These are phyloP conservation scores for Aulographum hederae DNA, from an alignment of 2,329 filamentous ascomycete genomes.

Conservation along the genomic window DNA sequence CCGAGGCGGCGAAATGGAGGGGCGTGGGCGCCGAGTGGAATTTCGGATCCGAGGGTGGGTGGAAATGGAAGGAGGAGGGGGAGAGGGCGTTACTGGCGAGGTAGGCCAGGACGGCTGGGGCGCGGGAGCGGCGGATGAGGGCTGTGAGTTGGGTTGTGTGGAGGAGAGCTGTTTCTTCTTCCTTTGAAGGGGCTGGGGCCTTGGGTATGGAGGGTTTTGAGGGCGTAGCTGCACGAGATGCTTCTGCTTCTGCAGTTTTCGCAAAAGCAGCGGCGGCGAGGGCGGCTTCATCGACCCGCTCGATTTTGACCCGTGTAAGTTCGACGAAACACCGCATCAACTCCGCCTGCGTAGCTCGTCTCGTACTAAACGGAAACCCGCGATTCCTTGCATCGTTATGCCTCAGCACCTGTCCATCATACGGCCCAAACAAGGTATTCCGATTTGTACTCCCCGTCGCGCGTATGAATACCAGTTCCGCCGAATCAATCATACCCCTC, in stretches of 20 bases:
- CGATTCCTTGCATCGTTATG: constrained; percentile 65
- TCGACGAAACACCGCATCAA: constrained; percentile 91
- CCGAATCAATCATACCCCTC: constrained; percentile 68
- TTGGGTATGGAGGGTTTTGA: constrained; percentile 9
- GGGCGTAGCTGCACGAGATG: constrained; percentile 5
- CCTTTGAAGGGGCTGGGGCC: constrained; percentile 42
- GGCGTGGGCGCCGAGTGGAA: constrained; percentile 69
- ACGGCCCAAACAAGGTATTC: constrained; percentile 73
- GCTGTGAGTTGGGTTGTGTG: constrained; percentile 84
- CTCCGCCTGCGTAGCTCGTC: constrained; percentile 80
- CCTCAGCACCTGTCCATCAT: constrained; percentile 70
- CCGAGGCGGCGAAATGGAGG: constrained; percentile 69
- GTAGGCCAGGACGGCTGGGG: constrained; percentile 73
- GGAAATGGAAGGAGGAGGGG: constrained; percentile 54
- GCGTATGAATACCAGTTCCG: constrained; percentile 73
- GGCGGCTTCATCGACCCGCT: constrained; percentile 52
- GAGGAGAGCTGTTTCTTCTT: constrained; percentile 63
- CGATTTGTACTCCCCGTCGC: constrained; percentile 78
- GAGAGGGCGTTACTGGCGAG: constrained; percentile 53
- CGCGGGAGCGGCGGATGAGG: constrained; percentile 73
- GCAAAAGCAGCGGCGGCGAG: constrained; percentile 31
- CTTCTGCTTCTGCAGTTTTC: constrained; percentile 17
- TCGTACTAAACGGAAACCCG: constrained; percentile 84
- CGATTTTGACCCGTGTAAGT: constrained; percentile 75
- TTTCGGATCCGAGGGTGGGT: constrained; percentile 33